Percentiles rank a stretch among this genome's conserved stretches.
Conservation (phyloP, 306 rosid species). For the Herpetospermum pedunculosum region DNA sequence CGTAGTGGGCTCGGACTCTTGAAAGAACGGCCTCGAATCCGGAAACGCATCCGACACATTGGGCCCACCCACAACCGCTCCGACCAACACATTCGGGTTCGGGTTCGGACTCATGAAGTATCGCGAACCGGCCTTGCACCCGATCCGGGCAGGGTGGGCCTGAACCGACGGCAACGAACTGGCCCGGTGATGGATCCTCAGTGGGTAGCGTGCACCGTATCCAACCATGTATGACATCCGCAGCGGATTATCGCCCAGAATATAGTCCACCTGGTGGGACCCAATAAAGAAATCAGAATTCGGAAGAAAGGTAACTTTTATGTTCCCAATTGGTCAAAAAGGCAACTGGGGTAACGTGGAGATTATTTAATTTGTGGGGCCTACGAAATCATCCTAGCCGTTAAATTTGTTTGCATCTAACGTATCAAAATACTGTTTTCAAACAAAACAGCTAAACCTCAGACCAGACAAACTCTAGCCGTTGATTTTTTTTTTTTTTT, state of each 20-base stretch:
- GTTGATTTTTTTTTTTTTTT: constrained; percentile 21
- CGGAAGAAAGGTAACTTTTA: background rate
- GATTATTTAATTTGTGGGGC: background rate
- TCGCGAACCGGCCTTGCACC: constrained; percentile 71
- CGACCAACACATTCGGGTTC: constrained; percentile 64
- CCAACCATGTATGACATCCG: constrained; percentile 98
- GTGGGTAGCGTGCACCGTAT: constrained; percentile 75
- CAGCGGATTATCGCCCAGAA: constrained; percentile 84
- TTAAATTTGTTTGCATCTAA: constrained; percentile 2
- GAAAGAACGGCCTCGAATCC: constrained; percentile 79
- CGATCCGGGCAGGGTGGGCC: constrained; percentile 66
- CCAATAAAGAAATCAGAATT: constrained; percentile 5
- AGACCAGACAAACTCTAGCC: constrained; percentile 39
- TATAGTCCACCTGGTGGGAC: constrained; percentile 68
- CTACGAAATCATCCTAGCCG: constrained; percentile 6
- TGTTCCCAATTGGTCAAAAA: constrained; percentile 7
- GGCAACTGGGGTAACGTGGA: background rate
- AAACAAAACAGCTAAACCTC: background rate
- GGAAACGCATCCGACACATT: constrained; percentile 69
- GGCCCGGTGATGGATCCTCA: constrained; percentile 78
- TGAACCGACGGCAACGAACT: constrained; percentile 71
- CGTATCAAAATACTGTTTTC: background rate
- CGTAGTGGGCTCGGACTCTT: constrained; percentile 88
- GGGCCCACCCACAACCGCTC: constrained; percentile 92
- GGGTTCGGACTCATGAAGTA: constrained; percentile 61